phyloP scores from a whole-genome alignment of 257 asterid species.

The Forsythia suspensa region DNA sequence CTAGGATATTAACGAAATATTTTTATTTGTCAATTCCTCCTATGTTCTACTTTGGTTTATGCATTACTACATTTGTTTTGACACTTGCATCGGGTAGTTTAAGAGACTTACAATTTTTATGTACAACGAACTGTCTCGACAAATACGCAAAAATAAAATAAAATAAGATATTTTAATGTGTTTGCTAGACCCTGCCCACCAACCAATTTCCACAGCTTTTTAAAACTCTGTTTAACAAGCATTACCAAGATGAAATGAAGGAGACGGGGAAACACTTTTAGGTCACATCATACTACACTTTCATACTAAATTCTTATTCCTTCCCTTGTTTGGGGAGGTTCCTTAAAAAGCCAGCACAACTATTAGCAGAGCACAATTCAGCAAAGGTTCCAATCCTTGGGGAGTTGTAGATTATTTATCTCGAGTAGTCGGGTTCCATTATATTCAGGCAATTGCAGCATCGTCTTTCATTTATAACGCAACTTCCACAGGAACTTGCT shows the following conservation, averaged over 20 bases:
- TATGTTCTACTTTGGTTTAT: neutral
- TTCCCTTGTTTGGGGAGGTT: neutral
- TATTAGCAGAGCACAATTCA: neutral
- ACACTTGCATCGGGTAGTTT: too few species aligned
- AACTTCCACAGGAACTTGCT: constrained; percentile 2
- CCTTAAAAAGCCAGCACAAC: neutral
- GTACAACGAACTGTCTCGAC: too few species aligned
- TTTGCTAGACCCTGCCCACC: neutral
- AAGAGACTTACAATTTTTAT: neutral
- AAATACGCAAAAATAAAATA: neutral
- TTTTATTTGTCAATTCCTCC: neutral
- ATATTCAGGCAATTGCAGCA: neutral
- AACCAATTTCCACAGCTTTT: neutral
- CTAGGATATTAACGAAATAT: neutral
- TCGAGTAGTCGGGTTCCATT: neutral
- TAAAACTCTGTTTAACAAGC: neutral
- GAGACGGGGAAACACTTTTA: neutral
- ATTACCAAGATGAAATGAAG: neutral
- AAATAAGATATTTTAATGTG: too few species aligned
- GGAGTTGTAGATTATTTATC: neutral
- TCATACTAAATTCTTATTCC: neutral
- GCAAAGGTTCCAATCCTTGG: neutral
- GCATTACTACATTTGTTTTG: neutral
- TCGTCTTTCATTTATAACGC: constrained; percentile 20
- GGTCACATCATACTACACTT: neutral